phyloP scores from a whole-genome alignment of 805 yeast species.

The Komagataella populi region DNA sequence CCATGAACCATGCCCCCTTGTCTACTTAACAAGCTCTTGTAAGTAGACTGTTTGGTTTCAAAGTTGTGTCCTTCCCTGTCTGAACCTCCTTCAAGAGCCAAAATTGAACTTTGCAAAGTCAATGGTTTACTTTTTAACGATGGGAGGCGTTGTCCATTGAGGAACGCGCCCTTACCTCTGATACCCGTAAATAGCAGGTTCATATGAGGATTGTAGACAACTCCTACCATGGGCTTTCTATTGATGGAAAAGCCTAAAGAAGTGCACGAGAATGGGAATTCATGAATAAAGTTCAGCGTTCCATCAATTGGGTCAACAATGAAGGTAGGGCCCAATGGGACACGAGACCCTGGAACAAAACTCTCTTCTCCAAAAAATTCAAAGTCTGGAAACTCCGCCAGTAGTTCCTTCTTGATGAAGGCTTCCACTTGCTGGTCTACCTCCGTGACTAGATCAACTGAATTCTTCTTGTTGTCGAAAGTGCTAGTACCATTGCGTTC shows the following conservation, averaged over 20 bases:
- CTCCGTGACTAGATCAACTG: conserved; percentile 51
- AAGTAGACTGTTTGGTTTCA: conserved; percentile 33
- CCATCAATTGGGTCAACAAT: conserved; percentile 58
- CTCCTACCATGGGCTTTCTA: conserved; percentile 43
- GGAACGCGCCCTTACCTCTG: conserved; percentile 38
- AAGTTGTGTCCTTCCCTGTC: conserved; percentile 41
- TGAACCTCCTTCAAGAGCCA: conserved; percentile 50
- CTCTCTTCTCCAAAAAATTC: conserved; percentile 52
- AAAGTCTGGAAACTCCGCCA: conserved; percentile 28
- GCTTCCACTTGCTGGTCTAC: conserved; percentile 43
- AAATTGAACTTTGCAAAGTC: conserved; percentile 33
- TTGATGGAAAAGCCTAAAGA: conserved; percentile 42
- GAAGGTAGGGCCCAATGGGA: conserved; percentile 43
- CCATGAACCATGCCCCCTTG: conserved; percentile 51
- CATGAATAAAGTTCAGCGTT: conserved; percentile 51
- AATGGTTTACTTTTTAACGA: conserved; percentile 19
- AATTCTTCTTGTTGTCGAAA: conserved; percentile 42
- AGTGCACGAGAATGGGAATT: conserved; percentile 47
- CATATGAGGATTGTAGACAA: conserved; percentile 48
- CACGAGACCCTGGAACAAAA: conserved; percentile 32
- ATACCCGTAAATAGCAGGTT: conserved; percentile 39
- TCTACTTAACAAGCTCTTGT: conserved; percentile 27
- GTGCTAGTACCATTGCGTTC: conserved; percentile 32
- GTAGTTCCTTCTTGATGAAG: conserved; percentile 17
- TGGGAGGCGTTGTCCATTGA: conserved; percentile 28